A percentile compares a stretch with the other conserved stretches of the same genome.
Evolutionary conservation across 2,329 filamentous ascomycete genomes (phyloP).

Genomic region (Monosporascus sp.): DNA sequence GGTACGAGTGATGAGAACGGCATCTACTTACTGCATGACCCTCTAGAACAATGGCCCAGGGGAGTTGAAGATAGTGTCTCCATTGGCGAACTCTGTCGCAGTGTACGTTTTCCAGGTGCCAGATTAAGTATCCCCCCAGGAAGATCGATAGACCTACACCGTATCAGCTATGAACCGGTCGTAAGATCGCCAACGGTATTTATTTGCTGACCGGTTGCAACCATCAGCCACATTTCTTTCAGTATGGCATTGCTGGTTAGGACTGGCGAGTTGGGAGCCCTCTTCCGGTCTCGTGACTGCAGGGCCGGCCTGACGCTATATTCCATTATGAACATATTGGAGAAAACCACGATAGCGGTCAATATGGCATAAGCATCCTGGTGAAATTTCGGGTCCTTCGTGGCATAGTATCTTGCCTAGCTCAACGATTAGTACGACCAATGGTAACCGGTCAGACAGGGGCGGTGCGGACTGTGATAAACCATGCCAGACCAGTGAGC

Average conservation of each 20-base stretch:
- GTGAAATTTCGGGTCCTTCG: slow-evolving; percentile 79
- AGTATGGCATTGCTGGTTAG: slow-evolving; percentile 30
- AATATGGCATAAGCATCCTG: slow-evolving; percentile 72
- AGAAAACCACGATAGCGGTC: slow-evolving; percentile 64
- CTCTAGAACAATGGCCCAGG: slow-evolving; percentile 70
- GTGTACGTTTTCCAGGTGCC: slow-evolving; percentile 75
- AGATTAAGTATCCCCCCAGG: slow-evolving; percentile 68
- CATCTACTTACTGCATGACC: slow-evolving; percentile 63
- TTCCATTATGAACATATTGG: slow-evolving; percentile 72
- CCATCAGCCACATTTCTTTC: slow-evolving; percentile 71
- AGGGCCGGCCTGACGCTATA: slow-evolving; percentile 40
- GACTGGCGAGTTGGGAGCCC: slow-evolving; percentile 32
- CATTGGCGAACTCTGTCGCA: slow-evolving; percentile 61
- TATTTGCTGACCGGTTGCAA: slow-evolving; percentile 42
- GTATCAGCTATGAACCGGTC: slow-evolving; percentile 21
- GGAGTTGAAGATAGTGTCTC: slow-evolving; percentile 65
- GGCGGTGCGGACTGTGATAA: slow-evolving; percentile 61
- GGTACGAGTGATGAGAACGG: slow-evolving; percentile 1
- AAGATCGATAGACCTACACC: slow-evolving; percentile 61
- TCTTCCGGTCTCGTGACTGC: slow-evolving; percentile 39
- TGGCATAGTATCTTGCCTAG: slow-evolving; percentile 62
- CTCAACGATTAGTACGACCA: slow-evolving; percentile 1
- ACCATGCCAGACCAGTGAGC: slow-evolving; percentile 51
- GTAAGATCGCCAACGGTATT: slow-evolving; percentile 1
- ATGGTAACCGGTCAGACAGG: neutral